Base-by-base conservation (phyloP, 192 early-diverging fungal species). In the Coemansia sp. region DNA sequence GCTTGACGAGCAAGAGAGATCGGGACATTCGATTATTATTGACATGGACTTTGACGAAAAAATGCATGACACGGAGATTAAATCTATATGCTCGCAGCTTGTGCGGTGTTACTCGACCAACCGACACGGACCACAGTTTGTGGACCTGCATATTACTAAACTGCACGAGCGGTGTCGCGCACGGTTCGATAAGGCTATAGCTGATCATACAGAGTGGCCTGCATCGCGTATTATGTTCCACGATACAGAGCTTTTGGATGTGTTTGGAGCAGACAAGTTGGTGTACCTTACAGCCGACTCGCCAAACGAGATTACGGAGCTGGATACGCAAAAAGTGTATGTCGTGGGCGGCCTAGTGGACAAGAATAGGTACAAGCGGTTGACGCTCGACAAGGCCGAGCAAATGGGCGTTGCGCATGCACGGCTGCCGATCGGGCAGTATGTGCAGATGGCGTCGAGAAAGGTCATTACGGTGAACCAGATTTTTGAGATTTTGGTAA, bases 311-410 rank as follows among this genome's bases (percentile, higher is more conserved):
- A 62, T 94, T 16, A 67, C 84, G 2, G 65, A 75, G 6, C 71
- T 98, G 35, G 92, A 95, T 5, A 83, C 85, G n/a, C 65, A 64
- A 0, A 92, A 90, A 49, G 78, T 87, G 4, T 98, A 98, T 72
- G 68, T 98, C 14, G 89, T 98, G 69, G 97, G 97, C 35, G 94
- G 94, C 0, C 85, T 98, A 50, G 97, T 98, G 1, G 97, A 98
- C 65, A 92, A 91, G 68, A 98, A 98, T 65, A 77, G 95, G 39
- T 81, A 94, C 71, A 91, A 91, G 65, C 65, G 79, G 11, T 67
- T 97, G 39, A 96, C 94, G 53, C 87, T 89, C 27, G 74, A 91
- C 21, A 90, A 92, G 72, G 95, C 97, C 2, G 68, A 84, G 55
- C 68, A 86, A 31, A 85, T 86, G 57, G 91, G 91, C 25, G 88